phyloP scores from a whole-genome alignment of 2,329 filamentous ascomycete species.

The Xylariales sp. region DNA sequence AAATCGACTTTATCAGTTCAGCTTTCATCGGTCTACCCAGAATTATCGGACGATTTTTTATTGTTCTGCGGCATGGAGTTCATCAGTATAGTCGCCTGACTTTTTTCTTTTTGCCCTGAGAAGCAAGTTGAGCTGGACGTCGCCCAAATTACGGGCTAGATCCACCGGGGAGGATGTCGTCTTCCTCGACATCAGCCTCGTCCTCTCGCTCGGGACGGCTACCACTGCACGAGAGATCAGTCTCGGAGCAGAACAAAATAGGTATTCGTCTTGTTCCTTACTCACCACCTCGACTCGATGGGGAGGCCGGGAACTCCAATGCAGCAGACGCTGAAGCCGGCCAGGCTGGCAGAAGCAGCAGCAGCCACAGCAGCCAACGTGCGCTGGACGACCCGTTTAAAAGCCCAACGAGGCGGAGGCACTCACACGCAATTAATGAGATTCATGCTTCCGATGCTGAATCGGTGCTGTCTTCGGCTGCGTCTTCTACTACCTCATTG shows the following conservation, averaged over 20 bases:
- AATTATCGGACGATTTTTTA: too few species aligned
- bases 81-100: too few species aligned
- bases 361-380: too few species aligned
- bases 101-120: conserved; percentile 12
- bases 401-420: conserved; percentile 16
- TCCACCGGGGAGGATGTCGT: conserved; percentile 25
- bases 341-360: conserved; percentile 14
- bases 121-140: conserved; percentile 8
- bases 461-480: conserved; percentile 29
- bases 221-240: conserved; percentile 34
- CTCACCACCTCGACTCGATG: conserved; percentile 33
- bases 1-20: too few species aligned
- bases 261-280: conserved; percentile 45
- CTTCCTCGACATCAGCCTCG: conserved; percentile 21
- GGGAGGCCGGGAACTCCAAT: conserved; percentile 13
- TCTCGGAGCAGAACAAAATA: conserved; percentile 35
- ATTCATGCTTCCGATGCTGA: conserved; percentile 19
- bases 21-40: too few species aligned
- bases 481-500: conserved; percentile 29
- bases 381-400: conserved; percentile 12
- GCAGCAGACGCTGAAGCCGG: conserved; percentile 10
- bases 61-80: too few species aligned
- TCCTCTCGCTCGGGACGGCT: conserved; percentile 17
- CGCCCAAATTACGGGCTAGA: conserved; percentile 13
- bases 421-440: conserved; percentile 17